These are phyloP conservation scores for Clarireedia homoeocarpa DNA, from an alignment of 2,329 filamentous ascomycete genomes.

Conservation along the genomic window DNA sequence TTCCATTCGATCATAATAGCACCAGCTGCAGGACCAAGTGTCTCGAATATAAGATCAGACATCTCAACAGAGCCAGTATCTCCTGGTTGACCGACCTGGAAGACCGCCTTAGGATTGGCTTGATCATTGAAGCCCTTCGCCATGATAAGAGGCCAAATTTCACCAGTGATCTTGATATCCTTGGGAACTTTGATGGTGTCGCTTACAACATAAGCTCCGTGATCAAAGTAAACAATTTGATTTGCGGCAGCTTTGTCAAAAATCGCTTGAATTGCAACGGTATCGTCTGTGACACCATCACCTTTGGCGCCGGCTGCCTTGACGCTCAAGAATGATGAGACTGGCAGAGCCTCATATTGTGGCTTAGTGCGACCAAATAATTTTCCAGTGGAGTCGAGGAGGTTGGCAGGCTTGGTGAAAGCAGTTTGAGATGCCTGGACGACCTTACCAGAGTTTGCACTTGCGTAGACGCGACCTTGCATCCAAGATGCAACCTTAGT, in stretches of 20 bases:
- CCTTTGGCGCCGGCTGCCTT: slow-evolving; percentile 78
- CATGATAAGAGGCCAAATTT: slow-evolving; percentile 87
- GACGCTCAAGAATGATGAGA: slow-evolving; percentile 71
- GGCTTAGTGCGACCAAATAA: slow-evolving; percentile 83
- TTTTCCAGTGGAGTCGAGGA: slow-evolving; percentile 56
- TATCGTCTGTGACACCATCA: slow-evolving; percentile 83
- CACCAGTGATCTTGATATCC: slow-evolving; percentile 80
- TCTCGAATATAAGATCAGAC: slow-evolving; percentile 79
- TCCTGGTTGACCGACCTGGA: slow-evolving; percentile 72
- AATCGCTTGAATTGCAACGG: slow-evolving; percentile 70
- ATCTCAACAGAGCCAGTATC: slow-evolving; percentile 80
- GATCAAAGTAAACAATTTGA: slow-evolving; percentile 67
- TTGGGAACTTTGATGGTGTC: slow-evolving; percentile 66
- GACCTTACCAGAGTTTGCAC: slow-evolving; percentile 36
- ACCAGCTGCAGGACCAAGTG: slow-evolving; percentile 69
- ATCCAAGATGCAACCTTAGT: slow-evolving; percentile 63
- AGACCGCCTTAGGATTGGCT: slow-evolving; percentile 71
- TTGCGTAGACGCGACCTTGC: slow-evolving; percentile 68
- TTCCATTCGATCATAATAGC: slow-evolving; percentile 93
- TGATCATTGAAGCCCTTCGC: slow-evolving; percentile 75
- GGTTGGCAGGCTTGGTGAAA: slow-evolving; percentile 52
- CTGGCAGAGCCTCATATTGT: slow-evolving; percentile 66
- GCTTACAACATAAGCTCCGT: slow-evolving; percentile 57
- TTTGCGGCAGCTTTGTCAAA: slow-evolving; percentile 59
- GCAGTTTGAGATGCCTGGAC: slow-evolving; percentile 52